Conservation (phyloP, 2,329 filamentous ascomycete species). For the Zymoseptoria crescenta region DNA sequence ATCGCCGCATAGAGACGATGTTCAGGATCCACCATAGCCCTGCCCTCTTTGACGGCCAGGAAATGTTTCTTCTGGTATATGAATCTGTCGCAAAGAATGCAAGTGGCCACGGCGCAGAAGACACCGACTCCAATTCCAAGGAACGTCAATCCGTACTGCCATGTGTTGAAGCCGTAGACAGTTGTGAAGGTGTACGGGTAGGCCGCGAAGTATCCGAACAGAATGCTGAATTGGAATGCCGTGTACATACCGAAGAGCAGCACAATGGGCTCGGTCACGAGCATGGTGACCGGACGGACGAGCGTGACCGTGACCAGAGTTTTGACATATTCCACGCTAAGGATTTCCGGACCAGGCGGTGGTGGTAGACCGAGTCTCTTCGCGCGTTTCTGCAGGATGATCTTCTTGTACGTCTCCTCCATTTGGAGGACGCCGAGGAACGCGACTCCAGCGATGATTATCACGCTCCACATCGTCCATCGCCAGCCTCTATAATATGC, state of each 20-base stretch:
- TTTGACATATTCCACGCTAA: slow-evolving; percentile 24
- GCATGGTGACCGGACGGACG: slow-evolving; percentile 28
- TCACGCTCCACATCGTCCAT: slow-evolving; percentile 38
- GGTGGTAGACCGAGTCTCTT: slow-evolving; percentile 27
- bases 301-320: slow-evolving; percentile 28
- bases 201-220: slow-evolving; percentile 29
- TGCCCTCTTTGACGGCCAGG: slow-evolving; percentile 23
- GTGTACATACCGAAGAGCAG: slow-evolving; percentile 25
- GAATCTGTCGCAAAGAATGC: slow-evolving; percentile 29
- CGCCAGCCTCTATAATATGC: slow-evolving; percentile 36
- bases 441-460: slow-evolving; percentile 34
- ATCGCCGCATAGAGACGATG: slow-evolving; percentile 30
- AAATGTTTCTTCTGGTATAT: slow-evolving; percentile 31
- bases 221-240: slow-evolving; percentile 25
- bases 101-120: slow-evolving; percentile 44
- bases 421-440: slow-evolving; percentile 36
- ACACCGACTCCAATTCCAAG: slow-evolving; percentile 63
- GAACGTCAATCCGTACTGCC: slow-evolving; percentile 71
- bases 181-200: slow-evolving; percentile 48
- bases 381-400: slow-evolving; percentile 36
- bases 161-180: slow-evolving; percentile 68
- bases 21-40: slow-evolving; percentile 25
- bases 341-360: slow-evolving; percentile 14
- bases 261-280: slow-evolving; percentile 32
- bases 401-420: slow-evolving; percentile 50